Evolutionary conservation across 345 rosid species (phyloP), one percentile per base, ranked within the genome.

Genomic region (Brassica rapa): DNA sequence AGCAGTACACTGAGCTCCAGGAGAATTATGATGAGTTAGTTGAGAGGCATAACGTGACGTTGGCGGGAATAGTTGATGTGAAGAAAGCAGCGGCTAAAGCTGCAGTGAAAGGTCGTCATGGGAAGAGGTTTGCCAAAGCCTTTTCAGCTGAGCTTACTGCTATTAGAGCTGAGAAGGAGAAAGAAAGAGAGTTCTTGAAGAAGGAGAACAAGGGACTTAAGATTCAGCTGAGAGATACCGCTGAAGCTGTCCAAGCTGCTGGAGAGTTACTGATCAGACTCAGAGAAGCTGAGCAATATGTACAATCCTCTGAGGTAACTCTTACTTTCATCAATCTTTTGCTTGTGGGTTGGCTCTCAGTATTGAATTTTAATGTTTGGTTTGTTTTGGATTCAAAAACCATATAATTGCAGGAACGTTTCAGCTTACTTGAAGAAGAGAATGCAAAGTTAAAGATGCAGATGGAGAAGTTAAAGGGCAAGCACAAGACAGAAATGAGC

Each of bases 231-330:
- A 78, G 89, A 27, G 98, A 94, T 86, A 94, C 97, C 25, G 98
- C 95, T 53, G 98, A 94, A 83, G 98, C 97, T 55, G 97, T 92
- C 63, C 97, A 92, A 83, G 97, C 97, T 53, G 98, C 98, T 27
- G 97, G 98, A 77, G 98, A 94, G 79, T 86, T 94, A 69, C 96
- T 94, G 35, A 96, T 89, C 15, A 83, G 96, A 77, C 87, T 94
- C 6, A 85, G 88, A 83, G 98, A 92, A 84, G 89, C 98, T 30
- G 97, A 92, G 77, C 91, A 92, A 70, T 88, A 91, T 8, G 87
- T 93, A 69, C 87, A 94, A 63, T 80, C 68, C 66, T 89, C 96
- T 56, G 94, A 89, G 98, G 98, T 92, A 53, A 67, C 56, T 33
- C 9, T 69, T n/a, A 27, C 10, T 5, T 49, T 49, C 55, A 49